Evolutionary conservation across 441 rosid genomes (phyloP).

Genomic region (Pelargonium fulgidum): DNA sequence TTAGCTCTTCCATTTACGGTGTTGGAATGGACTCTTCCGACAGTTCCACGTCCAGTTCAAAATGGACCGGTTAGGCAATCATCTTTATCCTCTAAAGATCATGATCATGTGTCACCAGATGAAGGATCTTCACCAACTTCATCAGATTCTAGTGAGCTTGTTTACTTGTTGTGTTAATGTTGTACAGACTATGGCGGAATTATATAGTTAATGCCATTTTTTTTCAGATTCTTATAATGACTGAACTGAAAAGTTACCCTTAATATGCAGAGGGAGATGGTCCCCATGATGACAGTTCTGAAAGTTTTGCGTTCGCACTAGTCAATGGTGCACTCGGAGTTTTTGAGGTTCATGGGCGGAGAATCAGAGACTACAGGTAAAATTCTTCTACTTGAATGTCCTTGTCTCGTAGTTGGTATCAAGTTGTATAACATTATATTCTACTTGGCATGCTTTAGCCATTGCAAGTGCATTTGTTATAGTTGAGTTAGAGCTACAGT

Average conservation of each 20-base stretch:
- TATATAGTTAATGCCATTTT: conserved; percentile 12
- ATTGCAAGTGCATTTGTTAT: conserved; percentile 8
- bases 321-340: conserved; percentile 98
- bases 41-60: conserved; percentile 76
- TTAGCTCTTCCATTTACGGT: conserved; percentile 99
- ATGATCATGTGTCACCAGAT: conserved; percentile 36
- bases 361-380: conserved; percentile 94
- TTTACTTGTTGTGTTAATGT: conserved; percentile 21
- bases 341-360: conserved; percentile 93
- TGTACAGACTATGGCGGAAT: conserved; percentile 16
- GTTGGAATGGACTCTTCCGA: conserved; percentile 99
- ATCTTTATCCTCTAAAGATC: conserved; percentile 35
- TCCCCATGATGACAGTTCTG: conserved; percentile 64
- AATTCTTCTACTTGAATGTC: conserved; percentile 9
- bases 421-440: background rate
- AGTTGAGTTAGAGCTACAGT: conserved; percentile 6
- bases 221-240: conserved; percentile 16
- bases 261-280: conserved; percentile 51
- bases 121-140: conserved; percentile 41
- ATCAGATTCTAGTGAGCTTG: conserved; percentile 68
- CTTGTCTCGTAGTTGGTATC: background rate
- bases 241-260: conserved; percentile 21
- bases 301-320: conserved; percentile 95
- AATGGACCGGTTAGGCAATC: conserved; percentile 50
- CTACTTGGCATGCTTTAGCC: conserved; percentile 11